Evolutionary conservation across 768 basidiomycete genomes (phyloP), one percentile per base, ranked within the genome.

Genomic region (Xerocomus brunneocitrinus): DNA sequence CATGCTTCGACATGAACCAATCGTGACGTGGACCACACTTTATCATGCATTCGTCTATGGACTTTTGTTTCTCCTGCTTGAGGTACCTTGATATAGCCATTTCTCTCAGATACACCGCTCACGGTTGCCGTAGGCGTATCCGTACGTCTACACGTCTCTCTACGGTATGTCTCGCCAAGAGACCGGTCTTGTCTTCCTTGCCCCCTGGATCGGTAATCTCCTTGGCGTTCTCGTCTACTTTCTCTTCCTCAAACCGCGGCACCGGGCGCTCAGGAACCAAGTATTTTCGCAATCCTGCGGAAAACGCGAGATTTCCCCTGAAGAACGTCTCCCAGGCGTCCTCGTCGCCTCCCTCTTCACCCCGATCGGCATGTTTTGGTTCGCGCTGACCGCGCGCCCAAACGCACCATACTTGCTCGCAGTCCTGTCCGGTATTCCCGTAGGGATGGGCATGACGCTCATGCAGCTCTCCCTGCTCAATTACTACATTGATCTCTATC

Each of bases 401-500:
- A 43, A 62, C 9, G 16, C 30, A 12, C 59, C 55, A 0, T 50
- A 47, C 10, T 24, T 60, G 4, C 5, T 65, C 4, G 41, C 62
- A 10, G 45, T 58, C 13, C 12, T 67, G 40, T 67, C 66, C 0
- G 66, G 66, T 4, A 52, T 67, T 28, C 66, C 66, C 1, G 47
- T 67, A 3, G 66, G 66, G 12, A 60, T 67, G 43, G 66, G 66
- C 9, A 65, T 67, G 65, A 67, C 66, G 31, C 51, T 65, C 3
- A 45, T 67, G 27, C 66, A 67, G 41, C 59, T 67, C 25, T 65
- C 61, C 8, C 27, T 67, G 41, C 49, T 63, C 52, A 67, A 67
- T 36, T 67, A 67, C 43, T 67, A 67, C 56, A 63, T 67, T 39
- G 66, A 67, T 38, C 65, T 67, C 8, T 67, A 67, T 39, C 66